Conservation (phyloP, 106 monocot species). For the Dendrobium catenatum region DNA sequence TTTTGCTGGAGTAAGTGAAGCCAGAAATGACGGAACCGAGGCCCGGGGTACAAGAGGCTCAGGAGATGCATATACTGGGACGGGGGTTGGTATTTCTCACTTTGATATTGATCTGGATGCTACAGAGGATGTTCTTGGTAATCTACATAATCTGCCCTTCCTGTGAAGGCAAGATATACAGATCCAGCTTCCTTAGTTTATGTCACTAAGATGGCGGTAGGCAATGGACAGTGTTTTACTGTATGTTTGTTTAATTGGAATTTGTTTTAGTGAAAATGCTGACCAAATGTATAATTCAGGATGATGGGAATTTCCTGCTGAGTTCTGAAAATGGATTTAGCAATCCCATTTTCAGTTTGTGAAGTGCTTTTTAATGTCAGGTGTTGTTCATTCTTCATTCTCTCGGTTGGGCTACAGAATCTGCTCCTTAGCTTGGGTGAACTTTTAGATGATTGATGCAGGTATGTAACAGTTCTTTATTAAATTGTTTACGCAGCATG, state of each 20-base stretch:
- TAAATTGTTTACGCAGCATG: no score
- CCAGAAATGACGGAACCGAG: conserved; percentile 4
- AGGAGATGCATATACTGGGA: background rate
- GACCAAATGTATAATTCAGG: conserved; percentile 1
- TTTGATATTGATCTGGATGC: conserved; percentile 33
- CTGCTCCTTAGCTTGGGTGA: background rate
- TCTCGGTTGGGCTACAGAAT: background rate
- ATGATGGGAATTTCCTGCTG: background rate
- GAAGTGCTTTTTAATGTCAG: background rate
- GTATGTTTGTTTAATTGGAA: background rate
- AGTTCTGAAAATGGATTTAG: background rate
- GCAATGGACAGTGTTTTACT: background rate
- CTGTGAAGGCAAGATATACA: conserved; percentile 36
- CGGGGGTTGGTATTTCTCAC: conserved; percentile 11
- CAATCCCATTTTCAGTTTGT: background rate
- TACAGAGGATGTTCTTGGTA: conserved; percentile 37
- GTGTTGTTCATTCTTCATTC: background rate
- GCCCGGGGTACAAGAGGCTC: conserved; percentile 11
- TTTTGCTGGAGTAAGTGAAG: background rate
- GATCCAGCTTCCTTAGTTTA: conserved; percentile 14
- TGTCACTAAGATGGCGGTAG: background rate
- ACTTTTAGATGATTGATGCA: background rate
- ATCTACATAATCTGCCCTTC: conserved; percentile 40
- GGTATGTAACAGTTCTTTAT: background rate
- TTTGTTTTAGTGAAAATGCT: background rate